Base-by-base conservation (phyloP, 176 grass and related monocot species). In the Oryza rufipogon region DNA sequence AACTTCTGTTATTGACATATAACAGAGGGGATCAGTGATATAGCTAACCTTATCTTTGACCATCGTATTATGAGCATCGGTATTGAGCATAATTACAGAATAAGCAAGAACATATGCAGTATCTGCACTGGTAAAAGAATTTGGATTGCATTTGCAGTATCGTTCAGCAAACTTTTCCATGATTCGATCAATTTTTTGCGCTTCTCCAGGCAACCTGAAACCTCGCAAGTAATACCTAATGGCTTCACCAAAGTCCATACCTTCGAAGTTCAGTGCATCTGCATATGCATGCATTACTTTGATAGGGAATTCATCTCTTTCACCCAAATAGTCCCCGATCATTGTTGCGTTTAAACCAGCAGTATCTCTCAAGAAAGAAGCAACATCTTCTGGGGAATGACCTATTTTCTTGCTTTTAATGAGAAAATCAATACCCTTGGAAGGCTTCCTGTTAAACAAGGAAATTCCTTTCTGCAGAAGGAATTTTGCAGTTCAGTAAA, bases 221-320 rank as follows among this genome's bases (percentile, higher is more conserved):
- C 93, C 96, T 94, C 81, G 86, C 70, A 99, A 74, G 80, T 95
- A 99, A 85, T 89, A 89, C 44, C 96, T 92, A 84, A 96, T 99
- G 68, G 96, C 93, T 90, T 99, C 93, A 79, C 91, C 93, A 38
- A 99, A 99, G 86, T 96, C 88, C 89, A 94, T 94, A 77, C 77
- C 90, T 89, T 99, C 91, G 2, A 99, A 96, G 86, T 99, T 84
- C 46, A 99, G 74, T 85, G 96, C 91, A 90, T 99, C 93, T 11
- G 92, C 93, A 86, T 99, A 99, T 81, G 96, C 96, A 90, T 99
- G 96, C 96, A 99, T 99, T 79, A 99, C 96, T 90, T 99, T 99
- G 70, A 99, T 68, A 75, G 96, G 89, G 63, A 99, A 94, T 16
- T 99, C 93, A 73, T 99, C 96, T 80, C 96, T 92, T 80, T 99